Base-by-base conservation (phyloP, 805 yeast species). In the Blastobotrys mokoenaii region DNA sequence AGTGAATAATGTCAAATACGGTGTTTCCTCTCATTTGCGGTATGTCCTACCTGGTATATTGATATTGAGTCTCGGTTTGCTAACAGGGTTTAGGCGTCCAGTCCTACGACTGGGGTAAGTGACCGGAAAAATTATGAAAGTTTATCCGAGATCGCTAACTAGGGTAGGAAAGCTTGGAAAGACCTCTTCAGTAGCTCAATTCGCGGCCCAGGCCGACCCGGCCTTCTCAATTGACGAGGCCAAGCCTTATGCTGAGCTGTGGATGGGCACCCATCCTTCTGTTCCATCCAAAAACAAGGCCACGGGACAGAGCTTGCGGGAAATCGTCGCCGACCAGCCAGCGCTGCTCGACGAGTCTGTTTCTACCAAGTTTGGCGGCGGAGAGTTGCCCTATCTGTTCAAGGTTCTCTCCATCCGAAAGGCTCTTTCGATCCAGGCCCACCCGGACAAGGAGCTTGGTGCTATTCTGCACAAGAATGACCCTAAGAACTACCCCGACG, bases 211-310 rank as follows among this genome's bases (percentile, higher is more conserved):
- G 42, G 79, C 94, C 38, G 80, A 84, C 64, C 75, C 85, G 2
- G 38, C 55, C 10, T 70, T 85, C 44, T 60, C 59, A 15, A 74
- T 88, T 45, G 86, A 84, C 53, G 89, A 82, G 57, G 44, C 71
- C 33, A 77, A 80, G 59, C 97, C 98, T 9, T 93, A 93, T 61
- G 98, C 98, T 14, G 98, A 93, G 65, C 72, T 93, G 54, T 93
- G 98, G 98, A 93, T 93, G 98, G 98, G 98, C 34, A 88, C 97
- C 20, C 98, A 93, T 63, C 90, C 95, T 44, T 84, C 84, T 39
- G 88, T 84, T 10, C 96, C 97, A 25, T 82, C 96, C 15, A 66
- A 66, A 40, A 74, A 76, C 41, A 72, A 74, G 20, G 74, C 68
- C 22, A 64, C 70, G 15, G 81, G 81, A 29, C 67, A 74, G 53